Evolutionary conservation across 495 filamentous ascomycete species (phyloP), one percentile per base, ranked within the genome.

Genomic region (Platismatia glauca): DNA sequence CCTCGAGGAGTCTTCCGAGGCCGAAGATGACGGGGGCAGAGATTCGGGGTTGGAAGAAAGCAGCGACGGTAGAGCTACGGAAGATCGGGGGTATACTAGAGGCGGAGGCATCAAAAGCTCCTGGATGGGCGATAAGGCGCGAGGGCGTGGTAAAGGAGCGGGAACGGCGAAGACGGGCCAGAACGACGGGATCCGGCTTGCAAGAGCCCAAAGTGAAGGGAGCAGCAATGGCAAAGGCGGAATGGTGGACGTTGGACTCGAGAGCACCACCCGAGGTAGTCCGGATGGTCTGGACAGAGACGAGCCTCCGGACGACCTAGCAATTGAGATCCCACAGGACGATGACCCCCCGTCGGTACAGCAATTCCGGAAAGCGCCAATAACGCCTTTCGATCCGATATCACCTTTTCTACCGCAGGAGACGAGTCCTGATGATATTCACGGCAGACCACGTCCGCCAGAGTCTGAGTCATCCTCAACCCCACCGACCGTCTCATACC

Each of bases 211-310:
- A 27, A 73, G 73, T 58, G 67, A 68, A 64, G 74, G 70, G 39
- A 85, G 81, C 66, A 81, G 78, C 59, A 86, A 82, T 71, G 77
- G 78, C 20, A 86, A 82, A 71, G 86, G 81, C 20, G 82, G 81
- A 66, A 86, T 98, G 80, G 90, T 93, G 15, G 95, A 98, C 74
- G 80, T 98, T 46, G 89, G 90, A 24, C 79, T 98, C 35, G 89
- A 95, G 58, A 84, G 86, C 64, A 85, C 83, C 7, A 71, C 82
- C 50, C 74, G 71, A 55, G 71, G 70, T 46, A 70, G 68, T 55
- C 66, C 73, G 61, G 71, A 76, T 59, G 74, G 79, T 52, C 64
- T 72, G 35, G 79, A 85, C 37, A 77, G 77, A 39, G 78, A 79
- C 63, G 82, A 85, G 8, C 82, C 85, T 15, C 82, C 86, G 13